Evolutionary conservation across 495 filamentous ascomycete species (phyloP).

Genomic region (Aspergillus wentii): DNA sequence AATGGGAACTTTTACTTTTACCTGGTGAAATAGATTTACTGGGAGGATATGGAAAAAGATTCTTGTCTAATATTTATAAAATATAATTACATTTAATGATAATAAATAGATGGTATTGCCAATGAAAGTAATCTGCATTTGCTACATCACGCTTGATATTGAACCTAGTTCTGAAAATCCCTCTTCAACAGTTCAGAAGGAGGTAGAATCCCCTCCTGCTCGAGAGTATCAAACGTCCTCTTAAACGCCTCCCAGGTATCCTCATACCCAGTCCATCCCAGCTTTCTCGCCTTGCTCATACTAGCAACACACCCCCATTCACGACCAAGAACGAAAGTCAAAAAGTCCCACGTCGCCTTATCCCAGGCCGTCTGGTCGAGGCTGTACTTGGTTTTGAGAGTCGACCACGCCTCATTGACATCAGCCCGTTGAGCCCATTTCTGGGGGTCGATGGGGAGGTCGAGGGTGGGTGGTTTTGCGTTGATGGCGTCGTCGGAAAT

Average conservation of each 20-base stretch:
- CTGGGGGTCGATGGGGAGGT: slow-evolving; percentile 42
- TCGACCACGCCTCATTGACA: slow-evolving; percentile 45
- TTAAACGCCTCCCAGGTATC: slow-evolving; percentile 51
- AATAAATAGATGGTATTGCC: too few relatives aligned
- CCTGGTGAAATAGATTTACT: too few relatives aligned
- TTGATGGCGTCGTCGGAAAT: slow-evolving; percentile 21
- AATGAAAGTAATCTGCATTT: too few relatives aligned
- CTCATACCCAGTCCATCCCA: slow-evolving; percentile 28
- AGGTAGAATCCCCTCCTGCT: slow-evolving; percentile 22
- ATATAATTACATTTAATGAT: too few relatives aligned
- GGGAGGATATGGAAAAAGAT: too few relatives aligned
- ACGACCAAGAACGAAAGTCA: slow-evolving; percentile 46
- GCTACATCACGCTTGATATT: too few relatives aligned
- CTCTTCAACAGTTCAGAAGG: slow-evolving; percentile 8
- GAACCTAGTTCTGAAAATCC: too few relatives aligned
- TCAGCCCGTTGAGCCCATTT: slow-evolving; percentile 48
- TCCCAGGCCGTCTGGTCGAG: slow-evolving; percentile 45
- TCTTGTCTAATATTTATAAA: too few relatives aligned
- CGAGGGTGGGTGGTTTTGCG: slow-evolving; percentile 22
- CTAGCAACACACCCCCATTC: slow-evolving; percentile 41
- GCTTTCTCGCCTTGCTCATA: slow-evolving; percentile 55
- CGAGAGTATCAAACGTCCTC: slow-evolving; percentile 41
- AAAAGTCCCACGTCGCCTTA: slow-evolving; percentile 53
- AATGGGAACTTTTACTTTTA: background rate
- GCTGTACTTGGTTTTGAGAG: slow-evolving; percentile 38